Evolutionary conservation across 2,329 filamentous ascomycete species (phyloP), one percentile per base, ranked within the genome.

Genomic region (Nigrospora sphaerica): DNA sequence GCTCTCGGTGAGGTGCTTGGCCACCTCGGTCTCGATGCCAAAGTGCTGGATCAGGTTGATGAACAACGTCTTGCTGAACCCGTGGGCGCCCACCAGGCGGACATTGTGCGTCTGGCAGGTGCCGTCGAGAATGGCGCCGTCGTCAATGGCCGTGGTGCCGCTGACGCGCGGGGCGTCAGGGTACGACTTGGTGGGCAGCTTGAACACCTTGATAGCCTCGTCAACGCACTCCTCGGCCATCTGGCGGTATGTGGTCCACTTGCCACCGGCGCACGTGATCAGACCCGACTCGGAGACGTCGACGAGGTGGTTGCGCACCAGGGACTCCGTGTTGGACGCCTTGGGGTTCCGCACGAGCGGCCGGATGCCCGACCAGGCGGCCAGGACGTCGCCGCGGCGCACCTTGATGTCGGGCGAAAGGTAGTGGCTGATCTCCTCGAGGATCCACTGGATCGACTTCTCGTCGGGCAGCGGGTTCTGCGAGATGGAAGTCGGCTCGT

Each of bases 41-140:
- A 88, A 95, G 69, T 95, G 88, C 66, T 96, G 90, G 61, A 95
- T 93, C 33, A 96, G 73, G 66, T 92, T 91, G 74, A 96, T 95
- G 71, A 95, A 95, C 19, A 96, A 81, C 2, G 90, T 77, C 68
- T 90, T 90, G 66, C 85, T 90, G 72, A 84, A 95, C 46, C 89
- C 88, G 63, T 95, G 89, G 12, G 89, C 87, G 55, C 89, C 89
- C 49, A 93, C 75, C 32, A 95, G 74, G 46, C 86, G 83, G 45
- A 95, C 84, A 57, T 85, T 81, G 64, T 93, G 88, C 3, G 89
- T 95, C 62, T 92, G 87, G 69, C 89, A 95, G 39, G 73, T 75
- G 37, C 89, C 88, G 49, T 73, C 61, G 6, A 73, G 63, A 46
- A 68, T 76, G 47, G 86, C 83, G 51, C 80, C 81, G 58, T 92